Evolutionary conservation across 805 yeast species (phyloP).

Genomic region (Schwanniomyces vanrijiae): DNA sequence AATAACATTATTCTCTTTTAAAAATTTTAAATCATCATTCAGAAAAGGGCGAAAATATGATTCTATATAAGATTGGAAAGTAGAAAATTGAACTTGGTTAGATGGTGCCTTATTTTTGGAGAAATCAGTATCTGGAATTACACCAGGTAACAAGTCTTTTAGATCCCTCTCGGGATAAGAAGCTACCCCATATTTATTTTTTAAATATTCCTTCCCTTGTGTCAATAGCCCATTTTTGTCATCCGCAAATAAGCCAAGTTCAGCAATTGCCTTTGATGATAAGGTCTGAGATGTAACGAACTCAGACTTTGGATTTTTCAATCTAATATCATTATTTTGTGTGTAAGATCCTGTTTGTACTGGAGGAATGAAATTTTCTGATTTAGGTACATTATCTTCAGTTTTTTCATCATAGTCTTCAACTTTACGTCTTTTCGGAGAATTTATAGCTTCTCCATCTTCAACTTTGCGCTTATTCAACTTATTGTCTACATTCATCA

Average conservation of each 20-base stretch:
- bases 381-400: not conserved
- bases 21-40: constrained; percentile 79
- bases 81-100: constrained; percentile 88
- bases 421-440: not conserved
- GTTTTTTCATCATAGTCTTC: not conserved
- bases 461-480: constrained; percentile 1
- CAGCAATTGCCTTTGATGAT: constrained; percentile 60
- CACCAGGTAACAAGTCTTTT: constrained; percentile 78
- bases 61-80: constrained; percentile 83
- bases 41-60: constrained; percentile 74
- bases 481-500: not conserved
- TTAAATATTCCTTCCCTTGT: constrained; percentile 72
- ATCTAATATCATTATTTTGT: constrained; percentile 56
- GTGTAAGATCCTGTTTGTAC: constrained; percentile 45
- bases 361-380: constrained; percentile 43
- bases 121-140: constrained; percentile 82
- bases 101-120: constrained; percentile 68
- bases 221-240: constrained; percentile 56
- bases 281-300: constrained; percentile 70
- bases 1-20: constrained; percentile 60
- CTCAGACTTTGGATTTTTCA: constrained; percentile 73
- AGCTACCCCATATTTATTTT: constrained; percentile 80
- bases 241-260: constrained; percentile 66
- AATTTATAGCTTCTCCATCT: constrained; percentile 4
- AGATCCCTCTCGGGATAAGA: constrained; percentile 84